Conservation (phyloP, 768 basidiomycete genomes). For the Dendrothele bispora region DNA sequence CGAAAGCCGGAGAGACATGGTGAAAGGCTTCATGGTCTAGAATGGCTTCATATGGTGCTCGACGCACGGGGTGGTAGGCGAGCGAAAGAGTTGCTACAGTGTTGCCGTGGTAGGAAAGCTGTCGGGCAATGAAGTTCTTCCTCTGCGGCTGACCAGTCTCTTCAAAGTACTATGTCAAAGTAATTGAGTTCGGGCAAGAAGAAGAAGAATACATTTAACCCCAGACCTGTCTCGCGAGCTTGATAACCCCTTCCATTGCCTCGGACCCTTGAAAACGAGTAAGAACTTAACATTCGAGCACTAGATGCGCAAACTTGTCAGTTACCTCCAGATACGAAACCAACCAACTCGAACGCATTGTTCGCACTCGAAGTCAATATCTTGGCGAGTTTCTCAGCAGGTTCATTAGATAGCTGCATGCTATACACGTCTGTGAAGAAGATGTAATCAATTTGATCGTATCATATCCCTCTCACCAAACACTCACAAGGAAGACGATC, state of each 20-base stretch:
- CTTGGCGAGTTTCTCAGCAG: slow-evolving; percentile 79
- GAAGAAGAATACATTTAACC: neutral
- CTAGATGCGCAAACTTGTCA: neutral
- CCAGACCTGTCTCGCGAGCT: slow-evolving; percentile 73
- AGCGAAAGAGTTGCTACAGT: slow-evolving; percentile 71
- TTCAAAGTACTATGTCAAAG: slow-evolving; percentile 54
- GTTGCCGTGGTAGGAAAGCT: slow-evolving; percentile 86
- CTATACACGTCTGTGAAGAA: slow-evolving; percentile 72
- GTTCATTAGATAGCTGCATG: slow-evolving; percentile 78
- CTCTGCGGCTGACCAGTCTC: slow-evolving; percentile 72
- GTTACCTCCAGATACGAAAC: slow-evolving; percentile 75
- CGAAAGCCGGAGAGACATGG: slow-evolving; percentile 87
- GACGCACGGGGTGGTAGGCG: slow-evolving; percentile 64
- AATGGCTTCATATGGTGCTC: slow-evolving; percentile 66
- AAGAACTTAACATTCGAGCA: neutral
- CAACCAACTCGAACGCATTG: slow-evolving; percentile 71
- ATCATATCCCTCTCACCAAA: neutral
- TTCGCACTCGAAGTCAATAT: slow-evolving; percentile 62
- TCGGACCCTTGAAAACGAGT: slow-evolving; percentile 61
- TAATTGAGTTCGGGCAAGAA: slow-evolving; percentile 2
- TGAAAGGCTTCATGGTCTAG: slow-evolving; percentile 69
- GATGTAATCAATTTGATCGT: neutral
- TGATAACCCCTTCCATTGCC: slow-evolving; percentile 86
- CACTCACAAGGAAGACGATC: slow-evolving; percentile 74
- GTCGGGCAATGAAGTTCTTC: slow-evolving; percentile 75